These are phyloP conservation scores for Fraxinus dipetala DNA, from an alignment of 305 asterid species.

Conservation along the genomic window DNA sequence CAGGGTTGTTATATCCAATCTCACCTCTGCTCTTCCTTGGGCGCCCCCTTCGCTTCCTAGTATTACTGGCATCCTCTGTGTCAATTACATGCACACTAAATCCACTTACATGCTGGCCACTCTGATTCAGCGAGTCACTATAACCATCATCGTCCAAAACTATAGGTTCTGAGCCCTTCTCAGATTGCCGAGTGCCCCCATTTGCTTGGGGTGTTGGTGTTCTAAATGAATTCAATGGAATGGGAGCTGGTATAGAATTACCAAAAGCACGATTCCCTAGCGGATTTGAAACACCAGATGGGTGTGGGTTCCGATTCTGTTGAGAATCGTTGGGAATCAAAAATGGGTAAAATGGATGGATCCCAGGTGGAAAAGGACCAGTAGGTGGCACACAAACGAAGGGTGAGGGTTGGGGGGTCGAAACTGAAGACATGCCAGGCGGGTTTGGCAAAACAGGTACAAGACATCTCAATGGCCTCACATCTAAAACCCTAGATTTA, in stretches of 20 bases:
- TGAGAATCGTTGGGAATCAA: slow-evolving; percentile 35
- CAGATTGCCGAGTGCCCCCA: slow-evolving; percentile 43
- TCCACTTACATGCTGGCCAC: slow-evolving; percentile 42
- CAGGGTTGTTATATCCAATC: slow-evolving; percentile 30
- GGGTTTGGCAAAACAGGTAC: slow-evolving; percentile 73
- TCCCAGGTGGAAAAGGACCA: slow-evolving; percentile 86
- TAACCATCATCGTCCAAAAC: slow-evolving; percentile 35
- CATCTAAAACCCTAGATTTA: slow-evolving; percentile 64
- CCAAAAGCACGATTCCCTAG: slow-evolving; percentile 32
- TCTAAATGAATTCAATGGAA: slow-evolving; percentile 69
- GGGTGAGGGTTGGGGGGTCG: slow-evolving; percentile 63
- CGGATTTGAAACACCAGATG: slow-evolving; percentile 29
- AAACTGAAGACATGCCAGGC: slow-evolving; percentile 48
- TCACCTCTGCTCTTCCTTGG: slow-evolving; percentile 36
- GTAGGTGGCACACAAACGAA: slow-evolving; percentile 84
- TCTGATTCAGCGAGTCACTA: slow-evolving; percentile 31
- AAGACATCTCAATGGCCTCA: slow-evolving; percentile 73
- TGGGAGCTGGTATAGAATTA: slow-evolving; percentile 55
- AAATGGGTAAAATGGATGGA: slow-evolving; percentile 76
- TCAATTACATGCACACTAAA: slow-evolving; percentile 37
- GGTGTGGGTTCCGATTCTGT: slow-evolving; percentile 19
- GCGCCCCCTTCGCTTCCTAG: slow-evolving; percentile 49
- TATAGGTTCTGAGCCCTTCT: slow-evolving; percentile 31
- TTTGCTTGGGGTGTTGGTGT: slow-evolving; percentile 52
- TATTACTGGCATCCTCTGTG: slow-evolving; percentile 42